Conservation (phyloP, 768 basidiomycete species). For the Rhodotorula diobovata region DNA sequence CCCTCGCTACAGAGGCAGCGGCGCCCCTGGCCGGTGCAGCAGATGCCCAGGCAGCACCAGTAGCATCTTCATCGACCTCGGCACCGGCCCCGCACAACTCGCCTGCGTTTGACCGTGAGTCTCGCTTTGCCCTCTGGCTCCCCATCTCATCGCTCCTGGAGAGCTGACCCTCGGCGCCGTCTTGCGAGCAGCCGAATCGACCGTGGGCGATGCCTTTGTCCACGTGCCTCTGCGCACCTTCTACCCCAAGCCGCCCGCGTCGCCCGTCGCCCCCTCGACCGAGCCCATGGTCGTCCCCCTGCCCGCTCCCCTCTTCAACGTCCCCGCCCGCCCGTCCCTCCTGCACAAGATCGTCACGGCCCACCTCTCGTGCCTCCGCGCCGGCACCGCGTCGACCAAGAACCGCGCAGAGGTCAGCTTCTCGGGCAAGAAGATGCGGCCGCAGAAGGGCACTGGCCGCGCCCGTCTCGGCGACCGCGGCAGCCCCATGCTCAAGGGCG, state of each 20-base stretch:
- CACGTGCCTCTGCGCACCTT: constrained; percentile 39
- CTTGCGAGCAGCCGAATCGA: constrained; percentile 5
- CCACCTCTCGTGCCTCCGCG: constrained; percentile 79
- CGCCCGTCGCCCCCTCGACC: constrained; percentile 2
- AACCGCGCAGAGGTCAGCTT: constrained; percentile 84
- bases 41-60: not conserved
- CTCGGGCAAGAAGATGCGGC: constrained; percentile 80
- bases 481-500: constrained; percentile 80
- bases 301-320: constrained; percentile 64
- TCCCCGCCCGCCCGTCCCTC: constrained; percentile 84
- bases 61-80: not conserved
- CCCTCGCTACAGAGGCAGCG: constrained; percentile 26
- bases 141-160: too few relatives aligned
- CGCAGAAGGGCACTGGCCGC: constrained; percentile 83
- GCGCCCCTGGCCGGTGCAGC: not conserved
- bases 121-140: too few relatives aligned
- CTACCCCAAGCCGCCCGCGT: constrained; percentile 24
- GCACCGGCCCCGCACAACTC: not conserved
- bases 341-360: constrained; percentile 87
- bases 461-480: constrained; percentile 87
- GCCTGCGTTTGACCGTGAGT: constrained; percentile 10
- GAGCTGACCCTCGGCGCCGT: not conserved
- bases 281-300: constrained; percentile 46
- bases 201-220: constrained; percentile 27
- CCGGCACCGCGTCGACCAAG: constrained; percentile 87